Evolutionary conservation across 805 yeast genomes (phyloP).

Genomic region (Saccharomyces cerevisiae): DNA sequence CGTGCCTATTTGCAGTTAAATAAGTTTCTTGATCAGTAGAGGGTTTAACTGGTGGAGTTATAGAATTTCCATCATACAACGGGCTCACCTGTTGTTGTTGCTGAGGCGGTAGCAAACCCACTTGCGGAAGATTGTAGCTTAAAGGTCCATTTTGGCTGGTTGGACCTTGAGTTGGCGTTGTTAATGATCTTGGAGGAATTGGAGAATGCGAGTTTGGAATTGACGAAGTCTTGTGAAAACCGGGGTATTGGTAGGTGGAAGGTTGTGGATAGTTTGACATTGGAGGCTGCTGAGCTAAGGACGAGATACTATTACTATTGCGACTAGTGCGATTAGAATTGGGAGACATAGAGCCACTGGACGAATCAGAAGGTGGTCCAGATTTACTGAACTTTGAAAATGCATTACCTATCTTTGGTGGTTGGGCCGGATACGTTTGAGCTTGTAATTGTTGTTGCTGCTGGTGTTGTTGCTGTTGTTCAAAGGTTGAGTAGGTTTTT

Average conservation of each 20-base stretch:
- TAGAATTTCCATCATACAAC: background rate
- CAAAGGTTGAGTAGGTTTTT: background rate
- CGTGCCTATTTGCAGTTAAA: background rate
- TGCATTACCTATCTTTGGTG: constrained; percentile 1
- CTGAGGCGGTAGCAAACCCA: background rate
- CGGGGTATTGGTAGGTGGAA: constrained; percentile 14
- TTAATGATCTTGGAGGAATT: background rate
- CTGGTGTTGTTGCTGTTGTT: constrained; percentile 3
- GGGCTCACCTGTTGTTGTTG: constrained; percentile 1
- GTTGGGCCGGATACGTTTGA: background rate
- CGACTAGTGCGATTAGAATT: background rate
- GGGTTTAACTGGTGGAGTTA: background rate
- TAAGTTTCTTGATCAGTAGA: background rate
- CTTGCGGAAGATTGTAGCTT: background rate
- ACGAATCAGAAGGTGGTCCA: background rate
- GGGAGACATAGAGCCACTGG: background rate
- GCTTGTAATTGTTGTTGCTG: constrained; percentile 7
- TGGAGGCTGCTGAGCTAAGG: background rate
- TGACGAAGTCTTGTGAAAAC: constrained; percentile 8
- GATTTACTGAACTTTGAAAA: background rate
- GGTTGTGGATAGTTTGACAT: constrained; percentile 2
- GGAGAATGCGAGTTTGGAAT: background rate
- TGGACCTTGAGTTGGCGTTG: background rate
- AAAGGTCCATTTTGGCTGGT: background rate
- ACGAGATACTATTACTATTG: background rate